Conservation (phyloP, 2,329 filamentous ascomycete species). For the Colletotrichum cordylinicola region DNA sequence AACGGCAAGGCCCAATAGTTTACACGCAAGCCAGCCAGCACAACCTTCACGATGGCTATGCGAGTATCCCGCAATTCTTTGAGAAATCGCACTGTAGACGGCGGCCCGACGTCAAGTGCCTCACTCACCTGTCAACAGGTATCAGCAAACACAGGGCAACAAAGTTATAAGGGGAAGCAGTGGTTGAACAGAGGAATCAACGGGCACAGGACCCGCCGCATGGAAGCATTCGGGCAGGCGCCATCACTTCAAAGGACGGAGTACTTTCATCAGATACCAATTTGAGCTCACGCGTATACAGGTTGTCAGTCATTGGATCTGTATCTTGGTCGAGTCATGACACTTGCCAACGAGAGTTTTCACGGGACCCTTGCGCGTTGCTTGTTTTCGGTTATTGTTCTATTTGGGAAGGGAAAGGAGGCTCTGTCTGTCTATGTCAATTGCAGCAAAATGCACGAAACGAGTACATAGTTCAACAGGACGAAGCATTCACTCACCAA, state of each 20-base stretch:
- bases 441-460: neutral
- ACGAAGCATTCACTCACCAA: slow-evolving; percentile 18
- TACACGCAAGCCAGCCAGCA: neutral
- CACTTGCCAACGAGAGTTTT: slow-evolving; percentile 1
- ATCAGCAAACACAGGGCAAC: neutral
- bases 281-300: slow-evolving; percentile 22
- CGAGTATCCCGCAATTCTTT: neutral
- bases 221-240: slow-evolving; percentile 12
- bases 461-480: slow-evolving; percentile 16
- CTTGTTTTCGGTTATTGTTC: slow-evolving; percentile 1
- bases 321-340: slow-evolving; percentile 1
- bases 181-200: neutral
- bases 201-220: neutral
- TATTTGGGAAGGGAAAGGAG: slow-evolving; percentile 4
- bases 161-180: neutral
- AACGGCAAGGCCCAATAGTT: slow-evolving; percentile 57
- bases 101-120: neutral
- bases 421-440: slow-evolving; percentile 13
- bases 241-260: slow-evolving; percentile 18
- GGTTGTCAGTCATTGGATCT: slow-evolving; percentile 20
- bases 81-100: neutral
- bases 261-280: slow-evolving; percentile 21
- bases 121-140: neutral
- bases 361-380: slow-evolving; percentile 3
- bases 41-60: neutral